Conservation (phyloP, 371 early-diverging fungal genomes). For the Syncephalastrum racemosum region DNA sequence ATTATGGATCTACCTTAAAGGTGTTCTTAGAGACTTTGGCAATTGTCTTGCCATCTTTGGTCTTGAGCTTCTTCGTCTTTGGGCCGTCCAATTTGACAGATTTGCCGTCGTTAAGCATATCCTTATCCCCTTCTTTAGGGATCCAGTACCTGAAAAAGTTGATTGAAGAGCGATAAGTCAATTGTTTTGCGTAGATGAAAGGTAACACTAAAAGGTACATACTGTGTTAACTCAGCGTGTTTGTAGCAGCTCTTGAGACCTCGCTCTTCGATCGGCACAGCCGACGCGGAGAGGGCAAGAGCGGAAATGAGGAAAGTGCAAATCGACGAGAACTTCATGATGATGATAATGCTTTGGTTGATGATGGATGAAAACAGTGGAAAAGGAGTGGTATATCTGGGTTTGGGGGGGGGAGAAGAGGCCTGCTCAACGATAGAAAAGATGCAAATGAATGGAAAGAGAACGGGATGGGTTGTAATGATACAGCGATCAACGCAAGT, state of each 20-base stretch:
- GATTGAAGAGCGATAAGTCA: not conserved
- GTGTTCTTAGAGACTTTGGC: slow-evolving; percentile 25
- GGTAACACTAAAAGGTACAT: not conserved
- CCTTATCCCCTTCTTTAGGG: slow-evolving; percentile 29
- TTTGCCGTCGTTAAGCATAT: slow-evolving; percentile 26
- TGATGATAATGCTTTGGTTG: no score
- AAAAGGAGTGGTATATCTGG: no score
- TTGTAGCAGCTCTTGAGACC: slow-evolving; percentile 16
- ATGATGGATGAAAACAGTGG: no score
- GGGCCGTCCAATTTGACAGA: slow-evolving; percentile 19
- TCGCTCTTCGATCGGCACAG: slow-evolving; percentile 9
- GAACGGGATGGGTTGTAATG: no score
- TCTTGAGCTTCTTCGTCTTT: slow-evolving; percentile 22
- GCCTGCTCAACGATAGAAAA: no score
- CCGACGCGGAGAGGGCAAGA: not conserved
- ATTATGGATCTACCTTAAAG: slow-evolving; percentile 14
- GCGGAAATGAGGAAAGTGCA: no score
- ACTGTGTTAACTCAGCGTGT: slow-evolving; percentile 15
- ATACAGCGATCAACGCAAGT: no score
- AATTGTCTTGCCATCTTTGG: slow-evolving; percentile 21
- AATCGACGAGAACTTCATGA: no score
- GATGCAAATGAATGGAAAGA: no score
- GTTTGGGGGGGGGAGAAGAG: no score
- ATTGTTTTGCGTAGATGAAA: not conserved
- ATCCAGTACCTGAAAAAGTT: slow-evolving; percentile 26